phyloP scores from a whole-genome alignment of 2,329 filamentous ascomycete genomes.

The Xylariaceae sp. region DNA sequence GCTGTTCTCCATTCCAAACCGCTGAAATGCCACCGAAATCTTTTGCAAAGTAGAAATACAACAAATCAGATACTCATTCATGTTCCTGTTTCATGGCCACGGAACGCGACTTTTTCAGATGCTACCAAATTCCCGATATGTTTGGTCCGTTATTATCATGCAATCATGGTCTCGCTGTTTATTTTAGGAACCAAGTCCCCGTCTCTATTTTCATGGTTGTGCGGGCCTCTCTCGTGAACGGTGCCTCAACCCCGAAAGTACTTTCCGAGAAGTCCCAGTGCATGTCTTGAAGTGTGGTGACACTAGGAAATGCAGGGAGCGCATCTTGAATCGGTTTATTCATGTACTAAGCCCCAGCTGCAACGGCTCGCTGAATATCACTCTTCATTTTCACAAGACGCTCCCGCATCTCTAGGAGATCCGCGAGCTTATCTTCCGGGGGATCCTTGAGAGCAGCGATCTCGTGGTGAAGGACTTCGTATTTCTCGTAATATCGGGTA shows the following conservation, averaged over 20 bases:
- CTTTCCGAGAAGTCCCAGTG: not conserved
- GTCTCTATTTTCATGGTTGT: too few species aligned
- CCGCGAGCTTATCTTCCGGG: conserved; percentile 45
- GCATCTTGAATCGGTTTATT: too few species aligned
- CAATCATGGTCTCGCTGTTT: too few species aligned
- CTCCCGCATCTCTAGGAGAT: conserved; percentile 52
- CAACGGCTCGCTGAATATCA: conserved; percentile 50
- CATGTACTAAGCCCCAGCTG: conserved; percentile 28
- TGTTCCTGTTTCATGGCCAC: too few species aligned
- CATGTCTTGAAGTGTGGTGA: not conserved
- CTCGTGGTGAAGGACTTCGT: conserved; percentile 54
- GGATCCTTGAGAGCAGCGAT: conserved; percentile 49
- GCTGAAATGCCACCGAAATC: not conserved
- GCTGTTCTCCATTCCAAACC: not conserved
- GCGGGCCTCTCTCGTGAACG: too few species aligned
- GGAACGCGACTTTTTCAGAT: too few species aligned
- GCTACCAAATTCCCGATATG: too few species aligned
- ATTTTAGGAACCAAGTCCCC: too few species aligned
- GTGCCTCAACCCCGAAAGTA: too few species aligned
- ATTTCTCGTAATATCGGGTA: conserved; percentile 53
- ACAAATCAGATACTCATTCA: not conserved
- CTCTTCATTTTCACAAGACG: conserved; percentile 54
- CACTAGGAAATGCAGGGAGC: too few species aligned
- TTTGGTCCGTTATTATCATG: too few species aligned
- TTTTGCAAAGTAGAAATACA: not conserved